A percentile compares a stretch with the other conserved stretches of the same genome.
phyloP scores from a whole-genome alignment of 2,329 filamentous ascomycete genomes.

The Hymenoscyphus scutula region DNA sequence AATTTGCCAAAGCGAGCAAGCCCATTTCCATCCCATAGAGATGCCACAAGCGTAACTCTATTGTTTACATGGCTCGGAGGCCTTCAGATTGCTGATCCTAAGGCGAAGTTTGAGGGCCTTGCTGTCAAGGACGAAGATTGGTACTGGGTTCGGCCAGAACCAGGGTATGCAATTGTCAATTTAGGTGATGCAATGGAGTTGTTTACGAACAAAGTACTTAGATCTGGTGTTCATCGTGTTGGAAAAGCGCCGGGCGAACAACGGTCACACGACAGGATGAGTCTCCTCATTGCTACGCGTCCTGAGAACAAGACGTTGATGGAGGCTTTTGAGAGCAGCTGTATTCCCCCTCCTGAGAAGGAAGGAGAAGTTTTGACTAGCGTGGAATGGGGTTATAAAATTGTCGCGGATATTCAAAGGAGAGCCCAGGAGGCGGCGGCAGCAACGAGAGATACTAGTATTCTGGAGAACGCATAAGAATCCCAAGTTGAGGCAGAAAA shows the following conservation, averaged over 20 bases:
- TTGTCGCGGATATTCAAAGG: too few relatives aligned
- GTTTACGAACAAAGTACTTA: slow-evolving; percentile 4
- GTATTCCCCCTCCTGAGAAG: not conserved
- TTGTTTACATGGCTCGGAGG: slow-evolving; percentile 5
- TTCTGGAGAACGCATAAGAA: too few relatives aligned
- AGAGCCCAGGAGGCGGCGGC: too few relatives aligned
- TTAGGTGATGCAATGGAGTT: slow-evolving; percentile 5
- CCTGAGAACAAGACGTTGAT: slow-evolving; percentile 1
- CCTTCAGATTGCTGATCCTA: not conserved
- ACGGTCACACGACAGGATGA: not conserved
- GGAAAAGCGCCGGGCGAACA: not conserved
- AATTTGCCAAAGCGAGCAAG: not conserved
- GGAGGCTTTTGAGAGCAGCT: not conserved
- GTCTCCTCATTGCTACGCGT: not conserved
- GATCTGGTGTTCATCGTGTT: not conserved
- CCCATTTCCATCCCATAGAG: not conserved
- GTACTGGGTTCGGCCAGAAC: not conserved
- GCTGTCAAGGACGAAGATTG: not conserved
- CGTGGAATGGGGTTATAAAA: slow-evolving; percentile 3
- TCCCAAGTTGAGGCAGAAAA: too few relatives aligned
- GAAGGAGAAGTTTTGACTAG: not conserved
- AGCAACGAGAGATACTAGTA: too few relatives aligned
- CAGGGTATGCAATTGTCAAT: not conserved
- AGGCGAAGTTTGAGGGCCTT: not conserved
- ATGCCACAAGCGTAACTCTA: slow-evolving; percentile 3